Evolutionary conservation across 805 yeast genomes (phyloP).

Genomic region (Zygotorulaspora sp.): DNA sequence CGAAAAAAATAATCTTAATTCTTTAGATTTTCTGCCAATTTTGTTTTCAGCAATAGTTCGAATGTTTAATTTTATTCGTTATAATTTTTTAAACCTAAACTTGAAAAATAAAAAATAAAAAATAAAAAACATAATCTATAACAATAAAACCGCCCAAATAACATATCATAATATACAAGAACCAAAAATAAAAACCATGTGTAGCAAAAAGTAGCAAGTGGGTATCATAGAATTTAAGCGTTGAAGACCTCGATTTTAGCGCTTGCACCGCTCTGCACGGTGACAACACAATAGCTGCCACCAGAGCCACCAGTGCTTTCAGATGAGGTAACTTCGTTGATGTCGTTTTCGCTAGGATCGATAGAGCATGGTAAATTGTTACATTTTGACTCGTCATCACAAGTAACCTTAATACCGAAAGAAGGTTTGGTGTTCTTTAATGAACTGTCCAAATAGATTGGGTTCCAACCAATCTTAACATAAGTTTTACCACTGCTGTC

Average conservation of each 20-base stretch:
- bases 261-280: constrained; percentile 57
- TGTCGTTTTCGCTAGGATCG: constrained; percentile 60
- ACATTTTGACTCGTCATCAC: constrained; percentile 67
- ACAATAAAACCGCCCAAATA: neutral
- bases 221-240: constrained; percentile 3
- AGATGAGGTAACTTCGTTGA: constrained; percentile 49
- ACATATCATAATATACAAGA: constrained; percentile 3
- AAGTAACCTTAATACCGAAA: constrained; percentile 69
- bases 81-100: neutral
- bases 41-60: too few species aligned
- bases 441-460: constrained; percentile 62
- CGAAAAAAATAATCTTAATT: too few species aligned
- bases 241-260: constrained; percentile 71
- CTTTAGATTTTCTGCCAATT: too few species aligned
- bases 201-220: neutral
- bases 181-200: constrained; percentile 4
- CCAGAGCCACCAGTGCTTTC: constrained; percentile 48
- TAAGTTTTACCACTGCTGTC: constrained; percentile 65
- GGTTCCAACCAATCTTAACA: constrained; percentile 90
- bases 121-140: neutral
- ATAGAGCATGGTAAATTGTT: constrained; percentile 77
- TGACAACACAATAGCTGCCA: constrained; percentile 77
- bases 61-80: too few species aligned
- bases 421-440: constrained; percentile 53
- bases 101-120: neutral